Conservation (phyloP, 2,329 filamentous ascomycete genomes). For the Fusarium papillatum region DNA sequence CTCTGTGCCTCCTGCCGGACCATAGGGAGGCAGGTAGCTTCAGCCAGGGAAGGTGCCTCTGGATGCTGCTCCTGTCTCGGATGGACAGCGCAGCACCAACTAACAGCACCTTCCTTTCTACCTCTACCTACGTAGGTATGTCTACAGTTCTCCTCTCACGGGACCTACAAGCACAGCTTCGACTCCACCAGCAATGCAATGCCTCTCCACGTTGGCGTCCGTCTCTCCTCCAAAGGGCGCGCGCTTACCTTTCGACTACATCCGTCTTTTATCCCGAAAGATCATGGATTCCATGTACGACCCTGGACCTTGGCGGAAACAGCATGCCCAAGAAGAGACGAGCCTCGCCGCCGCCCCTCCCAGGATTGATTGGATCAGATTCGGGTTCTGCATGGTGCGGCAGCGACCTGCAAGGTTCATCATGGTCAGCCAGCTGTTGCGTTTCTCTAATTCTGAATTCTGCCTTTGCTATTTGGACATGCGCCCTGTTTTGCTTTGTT, state of each 20-base stretch:
- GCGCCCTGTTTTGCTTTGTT: conserved; percentile 8
- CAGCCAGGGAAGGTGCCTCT: neutral
- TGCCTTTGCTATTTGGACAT: neutral
- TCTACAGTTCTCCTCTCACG: neutral
- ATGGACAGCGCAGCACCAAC: conserved; percentile 1
- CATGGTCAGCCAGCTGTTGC: conserved; percentile 12
- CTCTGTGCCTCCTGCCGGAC: conserved; percentile 14
- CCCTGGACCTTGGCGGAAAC: conserved; percentile 30
- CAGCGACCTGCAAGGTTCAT: conserved; percentile 36
- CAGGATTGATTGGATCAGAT: conserved; percentile 36
- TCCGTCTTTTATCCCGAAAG: conserved; percentile 23
- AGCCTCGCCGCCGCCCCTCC: conserved; percentile 6
- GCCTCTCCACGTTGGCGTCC: conserved; percentile 22
- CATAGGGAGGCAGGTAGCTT: neutral
- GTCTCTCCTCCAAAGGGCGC: conserved; percentile 15
- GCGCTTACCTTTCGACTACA: conserved; percentile 26
- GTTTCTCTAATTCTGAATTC: neutral
- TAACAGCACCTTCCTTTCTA: neutral
- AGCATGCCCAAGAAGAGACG: conserved; percentile 17
- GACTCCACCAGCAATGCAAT: conserved; percentile 31
- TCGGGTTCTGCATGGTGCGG: conserved; percentile 42
- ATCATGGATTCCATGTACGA: conserved; percentile 8
- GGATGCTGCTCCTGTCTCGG: conserved; percentile 15
- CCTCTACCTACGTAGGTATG: neutral
- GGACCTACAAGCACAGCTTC: conserved; percentile 14